phyloP scores from a whole-genome alignment of 2,329 filamentous ascomycete genomes.

The Xylariaceae sp. region DNA sequence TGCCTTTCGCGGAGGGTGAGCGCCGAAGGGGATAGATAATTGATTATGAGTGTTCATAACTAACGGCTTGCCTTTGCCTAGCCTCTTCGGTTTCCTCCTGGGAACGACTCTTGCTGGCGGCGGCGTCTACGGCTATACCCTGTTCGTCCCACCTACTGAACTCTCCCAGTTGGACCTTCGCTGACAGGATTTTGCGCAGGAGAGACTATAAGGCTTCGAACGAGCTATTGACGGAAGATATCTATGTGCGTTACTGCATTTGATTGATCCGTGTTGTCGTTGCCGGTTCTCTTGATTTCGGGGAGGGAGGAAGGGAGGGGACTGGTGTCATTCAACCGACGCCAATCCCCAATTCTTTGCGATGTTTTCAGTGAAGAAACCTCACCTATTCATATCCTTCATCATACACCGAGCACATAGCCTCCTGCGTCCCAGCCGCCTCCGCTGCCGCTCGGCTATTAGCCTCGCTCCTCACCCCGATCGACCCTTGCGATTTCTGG shows the following conservation, averaged over 20 bases:
- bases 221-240: slow-evolving; percentile 89
- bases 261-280: slow-evolving; percentile 32
- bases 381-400: slow-evolving; percentile 10
- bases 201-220: slow-evolving; percentile 93
- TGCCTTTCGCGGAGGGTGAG: slow-evolving; percentile 59
- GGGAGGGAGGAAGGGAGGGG: slow-evolving; percentile 13
- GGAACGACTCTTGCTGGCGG: slow-evolving; percentile 75
- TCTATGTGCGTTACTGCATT: slow-evolving; percentile 70
- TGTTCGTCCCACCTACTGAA: slow-evolving; percentile 40
- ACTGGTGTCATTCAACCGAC: slow-evolving; percentile 8
- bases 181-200: slow-evolving; percentile 22
- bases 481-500: not conserved
- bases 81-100: slow-evolving; percentile 86
- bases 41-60: not conserved
- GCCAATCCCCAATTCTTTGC: slow-evolving; percentile 21
- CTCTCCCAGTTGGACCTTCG: slow-evolving; percentile 1
- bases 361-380: slow-evolving; percentile 26
- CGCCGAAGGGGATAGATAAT: slow-evolving; percentile 11
- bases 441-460: not conserved
- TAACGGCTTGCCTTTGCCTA: slow-evolving; percentile 35
- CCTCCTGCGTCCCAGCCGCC: not conserved
- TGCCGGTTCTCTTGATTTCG: slow-evolving; percentile 15
- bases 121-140: slow-evolving; percentile 84
- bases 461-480: not conserved
- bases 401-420: slow-evolving; percentile 7